Evolutionary conservation across 441 rosid genomes (phyloP), one percentile per base, ranked within the genome.

Genomic region (Caryocar brasiliense): DNA sequence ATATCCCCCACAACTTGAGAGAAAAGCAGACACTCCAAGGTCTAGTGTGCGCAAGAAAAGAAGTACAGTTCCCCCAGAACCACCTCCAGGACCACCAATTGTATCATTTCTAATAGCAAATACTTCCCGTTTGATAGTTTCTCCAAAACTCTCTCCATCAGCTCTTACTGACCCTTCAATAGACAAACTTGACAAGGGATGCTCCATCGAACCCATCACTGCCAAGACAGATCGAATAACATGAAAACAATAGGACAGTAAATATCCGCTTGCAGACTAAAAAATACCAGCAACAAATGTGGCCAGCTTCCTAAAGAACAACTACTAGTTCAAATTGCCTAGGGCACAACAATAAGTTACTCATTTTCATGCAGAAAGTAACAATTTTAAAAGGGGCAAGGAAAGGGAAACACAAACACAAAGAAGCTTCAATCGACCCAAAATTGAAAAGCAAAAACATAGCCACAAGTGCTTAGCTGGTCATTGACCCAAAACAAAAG

Each of bases 201-300:
- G 99, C 80, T 81, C 94, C 74, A 72, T 17, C 18, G 99, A 90
- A 66, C 99, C 99, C 83, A 94, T 85, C 26, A 90, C 99, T 94
- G 83, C 61, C 41, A 53, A 72, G 40, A 62, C 29, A 68, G 61
- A 59, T 27, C 37, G 45, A 54, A 61, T 40, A 43, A 51, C 50
- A 71, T 39, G 24, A 43, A 63, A 49, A 62, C 21, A 25, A 30
- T 15, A 11, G 18, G 38, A 34, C 58, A 48, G 56, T 13, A 54
- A 26, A 47, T 22, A 58, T 38, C 54, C 18, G 40, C 54, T 55
- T 30, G 4, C 43, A 47, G 35, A 29, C 47, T 55, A 64, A 26
- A 36, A 45, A 45, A 27, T 28, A 18, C 10, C 18, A 29, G 25
- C 18, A 49, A 33, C 55, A 56, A 3, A 36, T 23, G 17, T 19